Evolutionary conservation across 2,329 filamentous ascomycete genomes (phyloP).

Genomic region (Ampelomyces quisqualis): DNA sequence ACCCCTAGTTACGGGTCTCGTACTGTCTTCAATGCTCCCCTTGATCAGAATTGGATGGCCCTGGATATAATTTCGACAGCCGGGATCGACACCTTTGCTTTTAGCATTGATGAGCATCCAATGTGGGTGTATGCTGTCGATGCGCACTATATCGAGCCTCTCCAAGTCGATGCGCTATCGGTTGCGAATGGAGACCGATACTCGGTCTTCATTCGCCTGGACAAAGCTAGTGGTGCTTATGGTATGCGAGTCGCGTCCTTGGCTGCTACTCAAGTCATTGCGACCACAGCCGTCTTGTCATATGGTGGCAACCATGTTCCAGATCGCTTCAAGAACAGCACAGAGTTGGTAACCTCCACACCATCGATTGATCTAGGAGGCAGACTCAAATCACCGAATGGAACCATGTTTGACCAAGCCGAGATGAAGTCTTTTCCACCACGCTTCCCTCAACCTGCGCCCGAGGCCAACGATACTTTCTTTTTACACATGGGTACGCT

Average conservation of each 20-base stretch:
- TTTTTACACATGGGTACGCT: conserved; percentile 35
- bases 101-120: conserved; percentile 56
- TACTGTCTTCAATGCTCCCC: conserved; percentile 48
- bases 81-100: conserved; percentile 49
- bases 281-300: conserved; percentile 54
- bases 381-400: conserved; percentile 39
- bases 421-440: conserved; percentile 52
- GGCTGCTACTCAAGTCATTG: conserved; percentile 56
- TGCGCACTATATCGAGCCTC: conserved; percentile 55
- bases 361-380: conserved; percentile 57
- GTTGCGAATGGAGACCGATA: conserved; percentile 58
- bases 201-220: conserved; percentile 53
- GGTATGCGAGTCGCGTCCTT: conserved; percentile 56
- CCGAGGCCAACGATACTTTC: conserved; percentile 50
- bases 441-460: conserved; percentile 44
- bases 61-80: conserved; percentile 58
- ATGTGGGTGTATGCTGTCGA: conserved; percentile 59
- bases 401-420: conserved; percentile 47
- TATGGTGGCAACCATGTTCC: conserved; percentile 30
- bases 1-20: conserved; percentile 47
- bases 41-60: conserved; percentile 51
- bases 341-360: conserved; percentile 10
- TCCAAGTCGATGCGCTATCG: no score
- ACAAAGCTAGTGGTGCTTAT: conserved; percentile 52
- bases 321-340: conserved; percentile 9